Percentiles rank a stretch among this genome's conserved stretches.
Evolutionary conservation across 1,139 yeast species (phyloP).

Genomic region (Yamadazyma sp.): DNA sequence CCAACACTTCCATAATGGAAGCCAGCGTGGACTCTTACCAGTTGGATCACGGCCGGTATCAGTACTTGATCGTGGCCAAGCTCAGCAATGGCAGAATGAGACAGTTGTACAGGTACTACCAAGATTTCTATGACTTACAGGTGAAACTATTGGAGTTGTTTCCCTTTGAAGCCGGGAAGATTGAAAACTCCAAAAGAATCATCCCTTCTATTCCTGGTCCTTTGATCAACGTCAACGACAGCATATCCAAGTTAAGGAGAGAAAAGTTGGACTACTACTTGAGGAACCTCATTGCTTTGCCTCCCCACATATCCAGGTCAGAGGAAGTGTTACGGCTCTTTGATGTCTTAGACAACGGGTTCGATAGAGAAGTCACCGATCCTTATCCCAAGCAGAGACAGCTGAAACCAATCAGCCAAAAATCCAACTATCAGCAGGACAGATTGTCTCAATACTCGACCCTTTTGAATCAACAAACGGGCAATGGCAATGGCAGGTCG

Average conservation of each 20-base stretch:
- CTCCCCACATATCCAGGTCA: constrained; percentile 71
- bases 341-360: constrained; percentile 62
- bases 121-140: constrained; percentile 94
- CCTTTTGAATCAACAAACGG: constrained; percentile 19
- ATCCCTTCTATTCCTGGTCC: constrained; percentile 98
- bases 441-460: constrained; percentile 44
- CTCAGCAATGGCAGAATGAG: constrained; percentile 70
- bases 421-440: constrained; percentile 44
- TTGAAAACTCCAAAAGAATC: constrained; percentile 67
- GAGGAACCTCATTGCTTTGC: constrained; percentile 70
- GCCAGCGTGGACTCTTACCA: constrained; percentile 82
- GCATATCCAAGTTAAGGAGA: constrained; percentile 80
- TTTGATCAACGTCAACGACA: constrained; percentile 85
- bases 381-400: constrained; percentile 22
- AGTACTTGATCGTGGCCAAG: constrained; percentile 76
- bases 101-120: constrained; percentile 83
- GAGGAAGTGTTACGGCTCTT: constrained; percentile 71
- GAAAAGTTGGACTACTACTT: constrained; percentile 85
- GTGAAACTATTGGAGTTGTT: constrained; percentile 78
- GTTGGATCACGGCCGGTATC: constrained; percentile 83
- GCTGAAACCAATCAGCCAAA: constrained; percentile 42
- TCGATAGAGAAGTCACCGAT: constrained; percentile 47
- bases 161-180: constrained; percentile 92
- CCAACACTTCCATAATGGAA: constrained; percentile 43
- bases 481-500: constrained; percentile 15